phyloP scores from a whole-genome alignment of 345 rosid genomes.

The Triadica sebifera region DNA sequence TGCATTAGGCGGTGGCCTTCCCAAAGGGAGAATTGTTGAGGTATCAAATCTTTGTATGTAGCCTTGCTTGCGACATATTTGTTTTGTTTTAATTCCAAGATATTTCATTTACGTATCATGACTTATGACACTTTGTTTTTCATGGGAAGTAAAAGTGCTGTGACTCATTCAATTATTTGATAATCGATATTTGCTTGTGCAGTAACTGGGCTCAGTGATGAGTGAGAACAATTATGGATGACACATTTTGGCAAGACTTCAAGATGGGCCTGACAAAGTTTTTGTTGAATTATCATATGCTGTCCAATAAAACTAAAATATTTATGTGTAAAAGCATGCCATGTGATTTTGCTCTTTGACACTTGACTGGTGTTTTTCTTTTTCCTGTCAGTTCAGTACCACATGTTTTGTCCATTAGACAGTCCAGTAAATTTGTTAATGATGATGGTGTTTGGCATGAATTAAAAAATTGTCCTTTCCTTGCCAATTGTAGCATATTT shows the following conservation, averaged over 20 bases:
- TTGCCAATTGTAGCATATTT: neutral
- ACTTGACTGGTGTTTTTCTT: neutral
- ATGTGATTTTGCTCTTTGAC: neutral
- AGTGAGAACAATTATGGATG: neutral
- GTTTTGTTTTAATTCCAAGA: neutral
- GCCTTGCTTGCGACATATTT: neutral
- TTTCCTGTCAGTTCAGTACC: neutral
- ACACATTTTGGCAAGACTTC: neutral
- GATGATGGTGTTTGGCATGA: neutral
- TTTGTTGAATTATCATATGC: neutral
- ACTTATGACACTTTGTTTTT: neutral
- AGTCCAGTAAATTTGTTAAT: neutral
- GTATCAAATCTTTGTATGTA: constrained; percentile 29
- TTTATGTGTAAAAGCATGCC: neutral
- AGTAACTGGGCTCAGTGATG: neutral
- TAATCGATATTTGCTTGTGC: neutral
- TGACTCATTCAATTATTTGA: neutral
- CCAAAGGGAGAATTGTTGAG: constrained; percentile 95
- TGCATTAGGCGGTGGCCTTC: constrained; percentile 96
- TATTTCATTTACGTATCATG: neutral
- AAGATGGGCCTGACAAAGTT: neutral
- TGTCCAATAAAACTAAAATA: neutral
- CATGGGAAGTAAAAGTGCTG: neutral
- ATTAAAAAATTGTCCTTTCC: neutral
- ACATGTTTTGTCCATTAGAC: neutral